phyloP scores from a whole-genome alignment of 345 rosid species.

The Camelina neglecta region DNA sequence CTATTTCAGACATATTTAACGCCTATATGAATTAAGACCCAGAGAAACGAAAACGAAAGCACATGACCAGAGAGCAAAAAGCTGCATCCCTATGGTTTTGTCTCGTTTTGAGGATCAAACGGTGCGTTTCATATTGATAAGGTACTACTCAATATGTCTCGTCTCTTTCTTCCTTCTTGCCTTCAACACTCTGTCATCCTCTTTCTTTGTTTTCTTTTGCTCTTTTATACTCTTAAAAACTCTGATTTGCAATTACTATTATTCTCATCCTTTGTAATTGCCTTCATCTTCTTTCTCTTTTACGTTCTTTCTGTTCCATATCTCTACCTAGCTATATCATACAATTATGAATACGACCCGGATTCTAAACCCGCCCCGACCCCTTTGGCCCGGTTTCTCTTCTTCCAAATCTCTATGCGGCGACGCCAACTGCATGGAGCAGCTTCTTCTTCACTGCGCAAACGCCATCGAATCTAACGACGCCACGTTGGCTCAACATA shows the following conservation, averaged over 20 bases:
- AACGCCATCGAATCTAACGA: slow-evolving; percentile 86
- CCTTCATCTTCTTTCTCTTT: background rate
- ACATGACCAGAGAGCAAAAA: slow-evolving; percentile 32
- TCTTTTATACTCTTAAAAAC: slow-evolving; percentile 2
- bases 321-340: background rate
- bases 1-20: slow-evolving; percentile 39
- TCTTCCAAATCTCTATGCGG: slow-evolving; percentile 55
- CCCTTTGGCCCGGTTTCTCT: slow-evolving; percentile 66
- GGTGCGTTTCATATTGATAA: slow-evolving; percentile 66
- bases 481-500: slow-evolving; percentile 83
- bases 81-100: slow-evolving; percentile 38
- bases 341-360: slow-evolving; percentile 56
- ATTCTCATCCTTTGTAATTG: slow-evolving; percentile 7
- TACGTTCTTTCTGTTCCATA: slow-evolving; percentile 27
- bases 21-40: slow-evolving; percentile 26
- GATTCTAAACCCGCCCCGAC: slow-evolving; percentile 52
- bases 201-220: slow-evolving; percentile 32
- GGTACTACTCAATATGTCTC: slow-evolving; percentile 55
- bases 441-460: slow-evolving; percentile 84
- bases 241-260: slow-evolving; percentile 12
- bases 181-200: slow-evolving; percentile 42
- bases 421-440: slow-evolving; percentile 90
- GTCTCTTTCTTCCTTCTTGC: slow-evolving; percentile 67
- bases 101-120: slow-evolving; percentile 20
- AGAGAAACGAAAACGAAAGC: slow-evolving; percentile 42